Conservation (phyloP, 257 asterid species). For the Nicotiana otophora region DNA sequence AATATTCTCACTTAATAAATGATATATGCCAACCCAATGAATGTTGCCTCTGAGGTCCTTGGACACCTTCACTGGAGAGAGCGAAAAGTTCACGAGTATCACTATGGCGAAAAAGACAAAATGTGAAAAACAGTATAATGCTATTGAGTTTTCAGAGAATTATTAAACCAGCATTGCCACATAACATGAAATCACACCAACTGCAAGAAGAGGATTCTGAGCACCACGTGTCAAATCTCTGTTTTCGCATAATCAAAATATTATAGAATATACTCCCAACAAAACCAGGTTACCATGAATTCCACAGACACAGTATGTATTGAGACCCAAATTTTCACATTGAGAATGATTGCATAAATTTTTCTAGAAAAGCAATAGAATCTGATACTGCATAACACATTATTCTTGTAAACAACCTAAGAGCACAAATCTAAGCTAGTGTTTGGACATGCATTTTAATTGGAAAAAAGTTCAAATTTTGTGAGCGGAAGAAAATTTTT, state of each 20-base stretch:
- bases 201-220: background rate
- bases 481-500: no score
- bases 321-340: background rate
- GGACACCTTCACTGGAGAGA: conserved; percentile 39
- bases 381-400: background rate
- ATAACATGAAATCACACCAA: background rate
- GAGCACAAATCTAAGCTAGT: background rate
- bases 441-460: no score
- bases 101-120: background rate
- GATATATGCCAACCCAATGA: conserved; percentile 80
- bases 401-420: background rate
- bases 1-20: conserved; percentile 59
- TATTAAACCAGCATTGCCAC: background rate
- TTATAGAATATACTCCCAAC: background rate
- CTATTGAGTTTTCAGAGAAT: background rate
- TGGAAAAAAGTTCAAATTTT: no score
- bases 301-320: background rate
- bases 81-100: background rate
- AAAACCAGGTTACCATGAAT: background rate
- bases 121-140: background rate
- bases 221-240: background rate
- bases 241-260: background rate
- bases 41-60: conserved; percentile 44
- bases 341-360: background rate
- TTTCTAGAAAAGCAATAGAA: background rate